These are phyloP conservation scores for Raffaelea arxii DNA, from an alignment of 2,329 filamentous ascomycete genomes.

Conservation along the genomic window DNA sequence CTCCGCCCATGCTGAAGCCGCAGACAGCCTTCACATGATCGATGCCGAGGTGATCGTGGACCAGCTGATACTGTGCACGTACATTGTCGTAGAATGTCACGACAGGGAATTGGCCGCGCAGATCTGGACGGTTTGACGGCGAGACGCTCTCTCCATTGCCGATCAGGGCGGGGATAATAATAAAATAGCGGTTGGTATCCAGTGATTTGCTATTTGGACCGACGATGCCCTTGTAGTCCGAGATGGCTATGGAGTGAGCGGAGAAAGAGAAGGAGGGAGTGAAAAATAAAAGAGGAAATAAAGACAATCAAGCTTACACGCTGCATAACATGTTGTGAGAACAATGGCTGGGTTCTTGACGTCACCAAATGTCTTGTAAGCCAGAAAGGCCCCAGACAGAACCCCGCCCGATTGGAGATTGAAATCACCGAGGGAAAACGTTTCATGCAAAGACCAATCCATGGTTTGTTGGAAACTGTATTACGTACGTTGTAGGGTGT, in stretches of 20 bases:
- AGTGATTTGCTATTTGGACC: background rate
- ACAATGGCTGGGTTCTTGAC: constrained; percentile 1
- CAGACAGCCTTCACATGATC: constrained; percentile 33
- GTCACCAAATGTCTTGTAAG: constrained; percentile 7
- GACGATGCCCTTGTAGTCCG: constrained; percentile 1
- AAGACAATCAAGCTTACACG: background rate
- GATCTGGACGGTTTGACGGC: constrained; percentile 30
- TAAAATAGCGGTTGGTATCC: constrained; percentile 27
- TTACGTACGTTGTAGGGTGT: too few relatives aligned
- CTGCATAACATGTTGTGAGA: constrained; percentile 5
- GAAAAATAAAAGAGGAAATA: background rate
- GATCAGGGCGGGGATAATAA: constrained; percentile 41
- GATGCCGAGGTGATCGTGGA: constrained; percentile 29
- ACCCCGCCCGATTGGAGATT: constrained; percentile 2
- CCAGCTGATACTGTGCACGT: constrained; percentile 34
- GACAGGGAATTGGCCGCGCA: constrained; percentile 29
- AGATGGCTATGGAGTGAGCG: too few relatives aligned
- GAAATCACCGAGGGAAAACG: constrained; percentile 3
- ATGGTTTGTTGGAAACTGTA: too few relatives aligned
- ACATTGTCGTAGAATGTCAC: constrained; percentile 42
- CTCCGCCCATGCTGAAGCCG: constrained; percentile 47
- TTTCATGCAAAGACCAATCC: too few relatives aligned
- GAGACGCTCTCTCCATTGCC: constrained; percentile 43
- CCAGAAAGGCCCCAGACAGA: constrained; percentile 4
- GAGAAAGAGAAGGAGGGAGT: too few relatives aligned